phyloP scores from a whole-genome alignment of 345 rosid species.

The Erodium maritimum region DNA sequence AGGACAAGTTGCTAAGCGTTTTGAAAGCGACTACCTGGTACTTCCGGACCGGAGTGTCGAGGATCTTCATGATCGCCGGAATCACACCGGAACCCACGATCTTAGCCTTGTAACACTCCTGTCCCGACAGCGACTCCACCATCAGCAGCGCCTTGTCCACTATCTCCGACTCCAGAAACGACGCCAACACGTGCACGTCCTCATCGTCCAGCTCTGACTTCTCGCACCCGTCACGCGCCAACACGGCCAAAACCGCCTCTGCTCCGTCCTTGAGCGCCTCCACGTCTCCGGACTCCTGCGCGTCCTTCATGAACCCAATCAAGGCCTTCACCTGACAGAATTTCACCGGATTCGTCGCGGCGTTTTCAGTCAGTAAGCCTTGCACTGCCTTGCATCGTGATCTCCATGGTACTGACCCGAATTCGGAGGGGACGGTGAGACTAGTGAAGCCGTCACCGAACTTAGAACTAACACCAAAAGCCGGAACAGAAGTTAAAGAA shows the following conservation, averaged over 20 bases:
- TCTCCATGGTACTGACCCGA: conserved; percentile 20
- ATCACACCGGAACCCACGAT: conserved; percentile 17
- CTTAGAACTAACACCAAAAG: no score
- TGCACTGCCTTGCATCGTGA: conserved; percentile 21
- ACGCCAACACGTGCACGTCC: conserved; percentile 13
- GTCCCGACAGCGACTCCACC: conserved; percentile 18
- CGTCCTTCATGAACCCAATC: conserved; percentile 24
- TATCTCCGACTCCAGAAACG: conserved; percentile 19
- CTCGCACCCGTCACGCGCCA: conserved; percentile 16
- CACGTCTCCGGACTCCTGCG: conserved; percentile 13
- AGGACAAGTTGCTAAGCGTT: conserved; percentile 22
- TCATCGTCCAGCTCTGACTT: conserved; percentile 15
- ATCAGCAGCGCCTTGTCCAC: conserved; percentile 17
- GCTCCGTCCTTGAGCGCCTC: conserved; percentile 22
- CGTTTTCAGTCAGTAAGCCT: no score
- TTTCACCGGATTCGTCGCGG: no score
- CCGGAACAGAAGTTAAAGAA: conserved; percentile 21
- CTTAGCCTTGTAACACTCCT: conserved; percentile 10
- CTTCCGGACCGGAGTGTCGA: conserved; percentile 12
- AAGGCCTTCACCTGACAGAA: conserved; percentile 13
- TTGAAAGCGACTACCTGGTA: conserved; percentile 14
- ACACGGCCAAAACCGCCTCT: conserved; percentile 23
- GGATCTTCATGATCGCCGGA: conserved; percentile 21
- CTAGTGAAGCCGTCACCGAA: background rate
- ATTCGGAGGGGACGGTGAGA: conserved; percentile 11